These are phyloP conservation scores for Volvox reticuliferus DNA, from an alignment of 139 green algal genomes.

Conservation along the genomic window DNA sequence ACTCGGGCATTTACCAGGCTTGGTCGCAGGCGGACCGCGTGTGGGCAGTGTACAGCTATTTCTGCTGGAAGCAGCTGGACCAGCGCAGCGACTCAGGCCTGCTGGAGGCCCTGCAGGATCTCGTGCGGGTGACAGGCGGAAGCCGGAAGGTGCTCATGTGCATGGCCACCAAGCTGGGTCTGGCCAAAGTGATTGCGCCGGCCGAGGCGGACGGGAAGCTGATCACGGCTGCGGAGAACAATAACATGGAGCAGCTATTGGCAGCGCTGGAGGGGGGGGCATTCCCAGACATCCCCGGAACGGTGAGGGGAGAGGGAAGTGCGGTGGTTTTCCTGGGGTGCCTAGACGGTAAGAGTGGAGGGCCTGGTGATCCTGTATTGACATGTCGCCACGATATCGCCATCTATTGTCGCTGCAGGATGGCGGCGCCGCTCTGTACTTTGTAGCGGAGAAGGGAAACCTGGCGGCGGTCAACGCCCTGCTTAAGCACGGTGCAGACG, in stretches of 20 bases:
- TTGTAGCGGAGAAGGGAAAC: not conserved
- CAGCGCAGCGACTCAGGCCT: not conserved
- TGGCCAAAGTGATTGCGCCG: not conserved
- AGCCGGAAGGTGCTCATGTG: not conserved
- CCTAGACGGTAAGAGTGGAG: too few relatives aligned
- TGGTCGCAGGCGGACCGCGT: constrained; percentile 11
- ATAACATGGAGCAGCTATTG: not conserved
- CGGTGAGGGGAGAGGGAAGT: not conserved
- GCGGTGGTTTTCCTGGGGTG: too few relatives aligned
- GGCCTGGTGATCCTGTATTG: too few relatives aligned
- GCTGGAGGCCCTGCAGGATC: constrained; percentile 25
- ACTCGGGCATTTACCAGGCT: constrained; percentile 28
- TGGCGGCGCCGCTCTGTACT: not conserved
- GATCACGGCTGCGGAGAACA: not conserved
- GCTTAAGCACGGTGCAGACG: not conserved
- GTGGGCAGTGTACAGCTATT: constrained; percentile 22
- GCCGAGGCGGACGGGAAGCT: not conserved
- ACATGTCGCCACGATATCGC: too few relatives aligned
- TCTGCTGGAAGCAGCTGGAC: constrained; percentile 43
- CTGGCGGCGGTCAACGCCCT: not conserved
- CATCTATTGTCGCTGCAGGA: not conserved
- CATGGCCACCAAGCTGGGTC: constrained; percentile 4
- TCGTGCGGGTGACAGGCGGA: not conserved
- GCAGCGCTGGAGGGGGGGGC: not conserved
- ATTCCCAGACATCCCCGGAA: not conserved